Base-by-base conservation (phyloP, 768 basidiomycete species). In the Royoungia palumana region DNA sequence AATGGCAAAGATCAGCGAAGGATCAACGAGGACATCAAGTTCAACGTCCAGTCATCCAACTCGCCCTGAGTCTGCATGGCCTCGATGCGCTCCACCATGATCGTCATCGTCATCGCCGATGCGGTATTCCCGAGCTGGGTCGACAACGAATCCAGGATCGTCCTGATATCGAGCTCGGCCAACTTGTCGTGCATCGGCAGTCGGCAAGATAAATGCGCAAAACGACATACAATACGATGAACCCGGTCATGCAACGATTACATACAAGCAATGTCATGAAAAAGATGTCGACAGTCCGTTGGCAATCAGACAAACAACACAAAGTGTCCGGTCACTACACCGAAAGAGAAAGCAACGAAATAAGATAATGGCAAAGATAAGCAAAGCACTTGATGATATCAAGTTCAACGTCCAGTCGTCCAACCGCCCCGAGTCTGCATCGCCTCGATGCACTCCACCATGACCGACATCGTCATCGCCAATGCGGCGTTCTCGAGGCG, bases 81-180 rank as follows among this genome's bases (percentile, higher is more conserved):
- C 43, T 64, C 55, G 47, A 77, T 44, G 2, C 54, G 52, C 9
- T 60, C 55, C 21, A 32, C 43, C 43, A 54, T 5, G 39, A 37
- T 34, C 32, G 36, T 14, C 49, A 57, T 28, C 19, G 54, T 35
- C 42, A 68, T 60, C 37, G 72, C 62, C 30, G 70, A 63, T 22
- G 82, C 67, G 3, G 87, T 79, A 61, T 94, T 93, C 62, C 89
- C 84, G 46, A 94, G 82, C 36, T 93, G 76, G 8, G 80, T 70
- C 25, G 85, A 74, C 44, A 95, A 63, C 12, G 84, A 88, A 57
- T 93, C 87, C 27, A 96, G 73, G n/a, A 90, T 69, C 50, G 78
- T 67, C 68, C 83, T 78, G 44, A 94, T 68, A 49, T 94, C 88
- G 16, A 75, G 67, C 56, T 94, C 91, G 24, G 79, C 74, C 57